Evolutionary conservation across 2,329 filamentous ascomycete genomes (phyloP).

Genomic region (Pseudocercospora macadamiae): DNA sequence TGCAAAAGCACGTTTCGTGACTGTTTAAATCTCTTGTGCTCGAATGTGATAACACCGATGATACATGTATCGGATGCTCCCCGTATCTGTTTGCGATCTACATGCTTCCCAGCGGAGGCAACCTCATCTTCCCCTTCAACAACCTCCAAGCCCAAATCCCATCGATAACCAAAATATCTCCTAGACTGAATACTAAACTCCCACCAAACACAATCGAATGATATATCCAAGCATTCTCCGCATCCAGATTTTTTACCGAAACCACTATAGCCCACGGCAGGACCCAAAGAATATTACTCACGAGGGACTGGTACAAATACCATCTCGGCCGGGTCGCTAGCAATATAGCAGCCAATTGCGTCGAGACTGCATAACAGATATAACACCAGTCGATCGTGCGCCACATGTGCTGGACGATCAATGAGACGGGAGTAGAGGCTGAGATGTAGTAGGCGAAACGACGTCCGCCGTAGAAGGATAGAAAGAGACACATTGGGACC

Average conservation of each 20-base stretch:
- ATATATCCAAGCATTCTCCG: slow-evolving; percentile 66
- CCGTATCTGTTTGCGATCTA: background rate
- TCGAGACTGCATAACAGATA: slow-evolving; percentile 68
- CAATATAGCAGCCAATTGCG: slow-evolving; percentile 66
- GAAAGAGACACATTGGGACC: slow-evolving; percentile 63
- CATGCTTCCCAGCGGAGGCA: background rate
- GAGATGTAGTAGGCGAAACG: slow-evolving; percentile 67
- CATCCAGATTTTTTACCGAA: slow-evolving; percentile 52
- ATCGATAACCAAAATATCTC: slow-evolving; percentile 56
- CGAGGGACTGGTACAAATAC: slow-evolving; percentile 70
- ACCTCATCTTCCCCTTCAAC: slow-evolving; percentile 45
- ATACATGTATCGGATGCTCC: too few species aligned
- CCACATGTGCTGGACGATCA: slow-evolving; percentile 70
- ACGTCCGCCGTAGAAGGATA: slow-evolving; percentile 61
- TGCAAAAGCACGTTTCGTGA: too few species aligned
- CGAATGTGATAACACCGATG: too few species aligned
- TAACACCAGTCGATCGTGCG: slow-evolving; percentile 62
- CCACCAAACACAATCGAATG: slow-evolving; percentile 70
- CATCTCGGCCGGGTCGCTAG: slow-evolving; percentile 66
- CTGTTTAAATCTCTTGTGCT: too few species aligned
- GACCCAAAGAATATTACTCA: slow-evolving; percentile 69
- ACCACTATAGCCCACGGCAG: slow-evolving; percentile 71
- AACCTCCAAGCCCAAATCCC: slow-evolving; percentile 57
- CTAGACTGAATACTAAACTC: slow-evolving; percentile 68
- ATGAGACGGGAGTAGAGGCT: slow-evolving; percentile 58